phyloP scores from a whole-genome alignment of 1,284 basidiomycete genomes.

The Nidula niveotomentosa region DNA sequence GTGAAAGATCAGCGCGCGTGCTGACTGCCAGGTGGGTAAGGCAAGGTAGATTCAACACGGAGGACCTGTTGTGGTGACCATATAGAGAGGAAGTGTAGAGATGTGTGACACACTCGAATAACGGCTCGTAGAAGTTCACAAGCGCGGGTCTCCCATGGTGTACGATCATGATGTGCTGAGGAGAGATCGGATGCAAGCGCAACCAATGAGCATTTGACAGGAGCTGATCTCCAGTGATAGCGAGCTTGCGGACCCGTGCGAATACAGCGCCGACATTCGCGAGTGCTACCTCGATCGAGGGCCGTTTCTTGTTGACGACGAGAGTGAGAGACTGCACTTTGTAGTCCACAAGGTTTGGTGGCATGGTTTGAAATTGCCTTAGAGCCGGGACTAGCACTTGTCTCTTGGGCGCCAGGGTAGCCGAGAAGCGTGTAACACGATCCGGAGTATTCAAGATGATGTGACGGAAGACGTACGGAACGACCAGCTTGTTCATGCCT shows the following conservation, averaged over 20 bases:
- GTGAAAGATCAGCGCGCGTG: conserved; percentile 20
- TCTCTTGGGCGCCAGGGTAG: conserved; percentile 26
- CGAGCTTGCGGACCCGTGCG: conserved; percentile 23
- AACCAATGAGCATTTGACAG: conserved; percentile 31
- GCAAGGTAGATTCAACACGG: conserved; percentile 23
- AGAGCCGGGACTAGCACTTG: conserved; percentile 21
- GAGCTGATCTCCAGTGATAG: conserved; percentile 27
- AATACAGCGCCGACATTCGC: conserved; percentile 28
- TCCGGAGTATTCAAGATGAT: conserved; percentile 21
- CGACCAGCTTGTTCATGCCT: conserved; percentile 27
- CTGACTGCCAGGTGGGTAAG: conserved; percentile 30
- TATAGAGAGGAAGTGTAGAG: conserved; percentile 26
- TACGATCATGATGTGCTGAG: conserved; percentile 24
- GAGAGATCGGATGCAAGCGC: conserved; percentile 23
- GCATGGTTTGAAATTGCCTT: conserved; percentile 20
- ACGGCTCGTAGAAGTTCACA: conserved; percentile 28
- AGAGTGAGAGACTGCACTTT: conserved; percentile 25
- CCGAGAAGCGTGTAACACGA: conserved; percentile 22
- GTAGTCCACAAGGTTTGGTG: conserved; percentile 24
- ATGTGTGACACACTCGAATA: conserved; percentile 28
- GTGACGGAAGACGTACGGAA: conserved; percentile 26
- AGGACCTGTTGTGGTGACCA: conserved; percentile 22
- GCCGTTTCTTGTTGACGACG: conserved; percentile 22
- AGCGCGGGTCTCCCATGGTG: conserved; percentile 28
- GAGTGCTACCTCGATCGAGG: conserved; percentile 29